Conservation (phyloP, 2,329 filamentous ascomycete species). For the Chalara sp. region DNA sequence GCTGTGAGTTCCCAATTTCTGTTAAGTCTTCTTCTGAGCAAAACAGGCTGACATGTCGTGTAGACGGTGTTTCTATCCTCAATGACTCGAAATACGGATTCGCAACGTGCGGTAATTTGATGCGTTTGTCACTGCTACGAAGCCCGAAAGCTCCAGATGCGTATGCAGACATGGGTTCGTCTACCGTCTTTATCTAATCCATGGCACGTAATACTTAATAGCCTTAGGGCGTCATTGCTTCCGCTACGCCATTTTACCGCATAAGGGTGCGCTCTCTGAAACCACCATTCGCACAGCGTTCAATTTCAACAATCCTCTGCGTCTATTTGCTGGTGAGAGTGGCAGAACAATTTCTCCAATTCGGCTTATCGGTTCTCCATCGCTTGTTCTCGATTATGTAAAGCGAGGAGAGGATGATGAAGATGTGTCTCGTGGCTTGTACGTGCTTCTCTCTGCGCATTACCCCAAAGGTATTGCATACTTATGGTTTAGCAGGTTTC, state of each 20-base stretch:
- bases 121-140: slow-evolving; percentile 58
- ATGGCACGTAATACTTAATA: too few species aligned
- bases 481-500: neutral
- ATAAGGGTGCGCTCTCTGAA: slow-evolving; percentile 47
- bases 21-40: too few species aligned
- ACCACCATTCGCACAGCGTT: slow-evolving; percentile 55
- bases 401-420: slow-evolving; percentile 32
- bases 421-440: slow-evolving; percentile 2
- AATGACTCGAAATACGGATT: slow-evolving; percentile 69
- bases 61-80: slow-evolving; percentile 60
- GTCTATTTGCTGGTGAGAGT: slow-evolving; percentile 29
- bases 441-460: too few species aligned
- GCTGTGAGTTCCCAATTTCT: slow-evolving; percentile 12
- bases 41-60: too few species aligned
- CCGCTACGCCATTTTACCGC: slow-evolving; percentile 61
- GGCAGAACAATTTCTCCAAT: slow-evolving; percentile 36
- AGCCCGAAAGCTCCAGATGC: slow-evolving; percentile 63
- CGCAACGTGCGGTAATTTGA: slow-evolving; percentile 58
- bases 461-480: neutral
- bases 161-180: slow-evolving; percentile 58
- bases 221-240: slow-evolving; percentile 43
- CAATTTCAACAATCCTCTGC: slow-evolving; percentile 60
- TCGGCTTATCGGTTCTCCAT: slow-evolving; percentile 38
- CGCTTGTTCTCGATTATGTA: slow-evolving; percentile 53
- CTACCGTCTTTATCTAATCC: too few species aligned